Base-by-base conservation (phyloP, 768 basidiomycete genomes). In the Kwoniella sp. region DNA sequence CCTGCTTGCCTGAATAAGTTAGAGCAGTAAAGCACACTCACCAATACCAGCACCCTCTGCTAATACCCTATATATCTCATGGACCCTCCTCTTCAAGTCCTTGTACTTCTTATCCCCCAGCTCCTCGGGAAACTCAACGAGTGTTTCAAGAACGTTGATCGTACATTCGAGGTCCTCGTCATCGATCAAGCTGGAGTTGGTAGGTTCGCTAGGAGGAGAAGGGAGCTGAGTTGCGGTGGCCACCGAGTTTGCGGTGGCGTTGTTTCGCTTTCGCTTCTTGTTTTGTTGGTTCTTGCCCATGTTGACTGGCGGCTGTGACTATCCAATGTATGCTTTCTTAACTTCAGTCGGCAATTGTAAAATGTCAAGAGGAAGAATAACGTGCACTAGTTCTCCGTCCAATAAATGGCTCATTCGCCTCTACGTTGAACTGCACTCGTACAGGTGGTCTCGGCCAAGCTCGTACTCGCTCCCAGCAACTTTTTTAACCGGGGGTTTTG, bases 81-180 rank as follows among this genome's bases (percentile, higher is more conserved):
- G 73, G 15, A 71, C 68, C 33, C 58, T 72, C 46, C 71, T 59
- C 64, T 77, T 79, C 51, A 79, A 37, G 17, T 67, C 71, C 54
- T 77, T 77, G 30, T 67, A 68, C 26, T 65, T 57, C 63, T 70
- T 67, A 2, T 64, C 60, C 0, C 62, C 57, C 25, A 79, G 58
- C 44, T 68, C 64, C 26, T 74, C 78, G 12, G 76, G 74, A 29
- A 72, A 60, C 25, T 72, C 69, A 5, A 52, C 40, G 19, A 79
- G 59, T 21, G 68, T 66, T 40, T 65, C 46, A 1, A 79, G 61
- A 6, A 71, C 71, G 22, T 68, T 56, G 13, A 77, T 33, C 1
- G 78, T 67, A 22, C 70, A 71, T 50, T 71, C 71, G 10, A 77
- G 51, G 46, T 79, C 78, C 24, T 73, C 71, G 13, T 68, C 55